phyloP scores from a whole-genome alignment of 805 yeast genomes.

The Kodamaea sagamina region DNA sequence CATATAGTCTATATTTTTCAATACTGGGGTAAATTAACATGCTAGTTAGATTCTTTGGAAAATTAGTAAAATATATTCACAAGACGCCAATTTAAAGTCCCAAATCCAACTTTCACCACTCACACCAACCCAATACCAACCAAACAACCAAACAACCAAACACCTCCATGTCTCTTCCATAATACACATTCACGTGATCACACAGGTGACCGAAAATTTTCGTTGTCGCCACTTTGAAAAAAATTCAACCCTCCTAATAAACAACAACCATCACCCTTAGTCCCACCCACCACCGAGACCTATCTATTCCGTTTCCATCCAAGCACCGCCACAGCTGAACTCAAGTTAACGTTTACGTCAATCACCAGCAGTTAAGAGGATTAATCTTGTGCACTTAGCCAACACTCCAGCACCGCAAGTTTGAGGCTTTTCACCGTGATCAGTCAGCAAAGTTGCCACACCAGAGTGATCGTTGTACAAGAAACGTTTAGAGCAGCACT shows the following conservation, averaged over 20 bases:
- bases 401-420: background rate
- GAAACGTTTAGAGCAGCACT: conserved; percentile 24
- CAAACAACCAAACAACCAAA: too few species aligned
- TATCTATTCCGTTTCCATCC: conserved; percentile 8
- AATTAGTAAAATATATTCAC: too few species aligned
- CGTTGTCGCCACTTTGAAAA: conserved; percentile 12
- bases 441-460: background rate
- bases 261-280: conserved; percentile 6
- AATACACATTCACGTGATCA: conserved; percentile 5
- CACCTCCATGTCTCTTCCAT: background rate
- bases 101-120: too few species aligned
- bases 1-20: too few species aligned
- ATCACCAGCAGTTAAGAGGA: conserved; percentile 5
- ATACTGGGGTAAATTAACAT: too few species aligned
- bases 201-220: background rate
- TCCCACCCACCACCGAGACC: conserved; percentile 7
- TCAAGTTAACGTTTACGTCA: background rate
- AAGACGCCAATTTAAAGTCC: too few species aligned
- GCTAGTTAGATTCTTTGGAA: too few species aligned
- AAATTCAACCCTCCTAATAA: conserved; percentile 4
- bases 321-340: background rate
- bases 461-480: background rate
- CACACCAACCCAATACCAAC: too few species aligned
- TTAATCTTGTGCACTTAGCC: conserved; percentile 1
- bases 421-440: background rate